Base-by-base conservation (phyloP, 768 basidiomycete species). In the Collybiopsis luxurians region DNA sequence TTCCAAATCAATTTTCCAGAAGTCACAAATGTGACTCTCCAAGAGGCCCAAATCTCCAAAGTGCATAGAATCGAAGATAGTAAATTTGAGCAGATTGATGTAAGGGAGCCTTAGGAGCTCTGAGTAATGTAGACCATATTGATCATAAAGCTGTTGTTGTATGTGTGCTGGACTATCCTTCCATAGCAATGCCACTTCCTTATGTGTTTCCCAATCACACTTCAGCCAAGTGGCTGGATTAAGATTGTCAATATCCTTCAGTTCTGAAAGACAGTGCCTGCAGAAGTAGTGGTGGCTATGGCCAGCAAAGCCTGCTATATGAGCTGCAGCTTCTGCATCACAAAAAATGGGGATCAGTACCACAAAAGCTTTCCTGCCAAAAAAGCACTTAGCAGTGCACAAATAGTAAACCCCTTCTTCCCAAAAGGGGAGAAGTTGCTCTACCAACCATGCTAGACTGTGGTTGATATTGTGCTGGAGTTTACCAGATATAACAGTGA, bases 401-500 rank as follows among this genome's bases (percentile, higher is more conserved):
- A n/a, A n/a, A n/a, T n/a, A n/a, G n/a, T n/a, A n/a, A n/a, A n/a
- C n/a, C n/a, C n/a, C 54, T 0, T 74, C 75, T 7, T 53, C 9
- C 69, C 73, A 79, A 10, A 73, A 63, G 1, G 63, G 56, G 2
- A 70, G 28, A 2, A 78, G 60, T n/a, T 77, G 68, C 24, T 74
- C 64, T 3, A 78, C 66, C 11, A 79, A 58, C 0, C 69, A 66
- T 2, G 56, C 23, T 3, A 79, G 52, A 30, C 70, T 63, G 31
- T 72, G 69, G 40, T 78, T 74, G 2, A 76, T 63, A 38, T 76
- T 59, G 1, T 68, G 55, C n/a, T 27, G 17, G 13, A 75, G 74
- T 38, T 77, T 67, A 1, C 77, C 76, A 7, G 74, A 74, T 31
- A 79, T 75, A 27, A 81, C 61, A 0, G 73, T 78, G 1, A 67